Evolutionary conservation across 441 rosid species (phyloP).

Genomic region (Rhodomyrtus psidioides): DNA sequence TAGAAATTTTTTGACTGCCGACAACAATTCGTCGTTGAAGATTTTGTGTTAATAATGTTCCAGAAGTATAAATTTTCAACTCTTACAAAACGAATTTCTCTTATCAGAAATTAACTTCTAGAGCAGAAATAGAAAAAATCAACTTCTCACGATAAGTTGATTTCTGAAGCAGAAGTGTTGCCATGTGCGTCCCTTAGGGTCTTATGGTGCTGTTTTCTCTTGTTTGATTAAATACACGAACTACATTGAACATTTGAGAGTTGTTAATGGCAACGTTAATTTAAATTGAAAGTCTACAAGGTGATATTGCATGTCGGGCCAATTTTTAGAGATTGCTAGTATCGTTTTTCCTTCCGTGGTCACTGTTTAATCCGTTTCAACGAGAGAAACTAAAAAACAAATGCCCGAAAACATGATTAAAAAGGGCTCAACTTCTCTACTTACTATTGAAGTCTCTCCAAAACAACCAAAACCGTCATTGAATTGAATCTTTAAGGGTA

Average conservation of each 20-base stretch:
- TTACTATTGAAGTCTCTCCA: neutral
- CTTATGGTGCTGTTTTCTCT: neutral
- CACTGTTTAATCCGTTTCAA: neutral
- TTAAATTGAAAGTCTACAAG: neutral
- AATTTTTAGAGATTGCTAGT: neutral
- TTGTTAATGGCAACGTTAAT: neutral
- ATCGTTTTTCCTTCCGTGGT: neutral
- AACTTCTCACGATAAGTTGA: too few relatives aligned
- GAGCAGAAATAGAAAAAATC: too few relatives aligned
- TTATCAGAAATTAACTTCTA: too few relatives aligned
- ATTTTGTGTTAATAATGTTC: too few relatives aligned
- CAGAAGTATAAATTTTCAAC: too few relatives aligned
- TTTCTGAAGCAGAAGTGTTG: too few relatives aligned
- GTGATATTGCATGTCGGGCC: neutral
- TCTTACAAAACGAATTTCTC: too few relatives aligned
- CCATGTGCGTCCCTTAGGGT: too few relatives aligned
- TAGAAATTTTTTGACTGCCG: too few relatives aligned
- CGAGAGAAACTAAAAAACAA: neutral
- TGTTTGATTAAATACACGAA: neutral
- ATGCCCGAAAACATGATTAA: neutral
- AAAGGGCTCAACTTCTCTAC: neutral
- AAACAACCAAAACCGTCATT: neutral
- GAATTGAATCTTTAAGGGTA: neutral
- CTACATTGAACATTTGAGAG: neutral
- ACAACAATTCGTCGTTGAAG: too few relatives aligned